These are phyloP conservation scores for Paradendryphiella salina DNA, from an alignment of 2,329 filamentous ascomycete genomes.

Conservation along the genomic window DNA sequence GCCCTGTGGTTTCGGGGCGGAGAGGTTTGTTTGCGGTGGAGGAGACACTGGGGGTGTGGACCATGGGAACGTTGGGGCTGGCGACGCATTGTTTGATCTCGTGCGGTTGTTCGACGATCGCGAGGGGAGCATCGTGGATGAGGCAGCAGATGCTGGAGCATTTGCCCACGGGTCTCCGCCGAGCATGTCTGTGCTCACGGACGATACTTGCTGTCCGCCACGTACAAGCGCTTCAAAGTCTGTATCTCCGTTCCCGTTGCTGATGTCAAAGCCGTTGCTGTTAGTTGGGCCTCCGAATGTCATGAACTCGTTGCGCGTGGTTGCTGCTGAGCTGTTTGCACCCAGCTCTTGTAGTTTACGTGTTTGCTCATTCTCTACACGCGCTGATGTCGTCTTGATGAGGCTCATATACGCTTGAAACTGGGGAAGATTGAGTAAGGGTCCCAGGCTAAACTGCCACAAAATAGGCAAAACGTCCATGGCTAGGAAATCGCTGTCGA, in stretches of 20 bases:
- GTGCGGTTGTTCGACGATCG: conserved; percentile 32
- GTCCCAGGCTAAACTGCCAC: conserved; percentile 90
- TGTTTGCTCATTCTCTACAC: conserved; percentile 85
- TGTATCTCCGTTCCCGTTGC: conserved; percentile 62
- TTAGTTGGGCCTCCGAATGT: conserved; percentile 61
- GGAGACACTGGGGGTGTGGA: conserved; percentile 48
- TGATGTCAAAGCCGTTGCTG: conserved; percentile 61
- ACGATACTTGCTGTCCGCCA: conserved; percentile 60
- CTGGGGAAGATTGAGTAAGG: conserved; percentile 78
- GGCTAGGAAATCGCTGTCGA: conserved; percentile 88
- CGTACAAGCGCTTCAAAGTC: conserved; percentile 92
- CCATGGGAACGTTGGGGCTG: conserved; percentile 53
- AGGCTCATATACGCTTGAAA: conserved; percentile 90
- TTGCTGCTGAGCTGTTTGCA: conserved; percentile 59
- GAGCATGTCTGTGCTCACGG: conserved; percentile 43
- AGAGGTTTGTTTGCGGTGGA: conserved; percentile 33
- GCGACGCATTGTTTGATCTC: conserved; percentile 34
- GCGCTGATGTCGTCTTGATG: conserved; percentile 76
- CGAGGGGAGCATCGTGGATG: conserved; percentile 39
- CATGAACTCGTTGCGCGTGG: conserved; percentile 67
- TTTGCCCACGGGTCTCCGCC: conserved; percentile 52
- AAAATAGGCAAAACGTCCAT: conserved; percentile 87
- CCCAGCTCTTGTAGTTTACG: conserved; percentile 85
- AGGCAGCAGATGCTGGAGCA: conserved; percentile 37
- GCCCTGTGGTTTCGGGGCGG: conserved; percentile 33